phyloP scores from a whole-genome alignment of 139 green algal species.

The Chlamydomonas sphaeroides region DNA sequence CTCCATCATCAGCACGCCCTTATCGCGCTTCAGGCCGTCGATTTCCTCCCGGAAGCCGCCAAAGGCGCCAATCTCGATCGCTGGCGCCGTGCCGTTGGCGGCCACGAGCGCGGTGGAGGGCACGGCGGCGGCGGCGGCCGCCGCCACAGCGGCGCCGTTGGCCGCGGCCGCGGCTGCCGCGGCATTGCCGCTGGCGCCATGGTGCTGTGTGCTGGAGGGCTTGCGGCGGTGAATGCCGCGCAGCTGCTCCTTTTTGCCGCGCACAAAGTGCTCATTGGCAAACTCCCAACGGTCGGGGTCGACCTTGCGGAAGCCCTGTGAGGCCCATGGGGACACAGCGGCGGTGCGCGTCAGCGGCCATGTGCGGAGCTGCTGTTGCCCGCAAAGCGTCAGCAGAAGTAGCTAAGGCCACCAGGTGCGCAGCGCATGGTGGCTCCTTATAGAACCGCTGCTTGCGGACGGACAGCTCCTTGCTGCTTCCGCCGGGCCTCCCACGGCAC shows the following conservation, averaged over 20 bases:
- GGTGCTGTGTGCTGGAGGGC: slow-evolving; percentile 28
- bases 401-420: no score
- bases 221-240: slow-evolving; percentile 86
- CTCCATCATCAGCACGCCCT: slow-evolving; percentile 89
- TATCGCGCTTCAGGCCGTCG: slow-evolving; percentile 88
- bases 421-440: no score
- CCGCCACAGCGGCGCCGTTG: neutral
- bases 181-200: neutral
- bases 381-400: no score
- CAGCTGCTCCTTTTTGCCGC: slow-evolving; percentile 80
- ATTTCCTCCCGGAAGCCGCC: slow-evolving; percentile 85
- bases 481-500: no score
- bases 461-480: no score
- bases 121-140: neutral
- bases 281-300: slow-evolving; percentile 98
- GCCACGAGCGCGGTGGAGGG: slow-evolving; percentile 24
- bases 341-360: no score
- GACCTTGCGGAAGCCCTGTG: slow-evolving; percentile 94
- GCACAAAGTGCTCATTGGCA: slow-evolving; percentile 93
- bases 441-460: no score
- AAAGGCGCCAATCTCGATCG: slow-evolving; percentile 81
- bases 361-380: no score
- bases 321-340: no score
- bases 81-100: neutral
- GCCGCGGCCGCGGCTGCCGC: no score